These are phyloP conservation scores for Gamsiella multidivaricata DNA, from an alignment of 192 early-diverging fungal species.

Conservation along the genomic window DNA sequence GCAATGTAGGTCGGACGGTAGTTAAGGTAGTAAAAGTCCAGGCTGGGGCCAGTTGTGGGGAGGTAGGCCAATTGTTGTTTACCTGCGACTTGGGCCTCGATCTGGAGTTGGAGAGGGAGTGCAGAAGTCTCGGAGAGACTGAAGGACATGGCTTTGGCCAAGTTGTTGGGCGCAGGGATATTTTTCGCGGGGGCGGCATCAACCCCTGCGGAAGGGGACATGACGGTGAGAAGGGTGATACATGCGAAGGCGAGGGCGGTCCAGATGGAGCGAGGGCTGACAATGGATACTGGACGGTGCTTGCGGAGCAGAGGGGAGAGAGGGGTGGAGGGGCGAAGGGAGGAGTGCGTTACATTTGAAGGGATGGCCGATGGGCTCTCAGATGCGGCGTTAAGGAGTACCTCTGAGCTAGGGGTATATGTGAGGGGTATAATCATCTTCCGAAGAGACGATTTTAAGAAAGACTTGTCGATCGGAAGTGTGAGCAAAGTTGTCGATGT, in stretches of 20 bases:
- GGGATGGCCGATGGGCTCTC: not conserved
- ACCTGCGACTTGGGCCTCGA: constrained; percentile 19
- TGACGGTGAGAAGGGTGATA: not conserved
- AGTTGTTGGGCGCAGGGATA: not conserved
- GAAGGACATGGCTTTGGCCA: constrained; percentile 21
- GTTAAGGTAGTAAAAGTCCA: constrained; percentile 52
- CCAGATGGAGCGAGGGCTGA: not conserved
- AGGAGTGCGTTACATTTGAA: not conserved
- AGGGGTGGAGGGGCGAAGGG: not conserved
- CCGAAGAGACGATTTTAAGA: constrained; percentile 22
- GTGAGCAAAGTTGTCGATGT: constrained; percentile 2
- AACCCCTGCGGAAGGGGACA: not conserved
- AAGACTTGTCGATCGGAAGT: constrained; percentile 4
- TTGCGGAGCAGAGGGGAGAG: not conserved
- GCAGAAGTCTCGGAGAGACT: constrained; percentile 5
- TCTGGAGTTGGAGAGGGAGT: constrained; percentile 34
- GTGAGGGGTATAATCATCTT: constrained; percentile 26
- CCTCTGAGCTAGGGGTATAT: constrained; percentile 1
- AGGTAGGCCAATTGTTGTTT: constrained; percentile 32
- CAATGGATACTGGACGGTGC: not conserved
- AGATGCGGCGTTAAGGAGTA: not conserved
- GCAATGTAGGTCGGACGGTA: constrained; percentile 32
- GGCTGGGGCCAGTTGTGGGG: constrained; percentile 8
- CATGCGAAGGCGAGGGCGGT: not conserved
- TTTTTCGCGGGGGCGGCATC: constrained; percentile 24